Conservation (phyloP, 1,284 basidiomycete species). For the Chalciporus sp. region DNA sequence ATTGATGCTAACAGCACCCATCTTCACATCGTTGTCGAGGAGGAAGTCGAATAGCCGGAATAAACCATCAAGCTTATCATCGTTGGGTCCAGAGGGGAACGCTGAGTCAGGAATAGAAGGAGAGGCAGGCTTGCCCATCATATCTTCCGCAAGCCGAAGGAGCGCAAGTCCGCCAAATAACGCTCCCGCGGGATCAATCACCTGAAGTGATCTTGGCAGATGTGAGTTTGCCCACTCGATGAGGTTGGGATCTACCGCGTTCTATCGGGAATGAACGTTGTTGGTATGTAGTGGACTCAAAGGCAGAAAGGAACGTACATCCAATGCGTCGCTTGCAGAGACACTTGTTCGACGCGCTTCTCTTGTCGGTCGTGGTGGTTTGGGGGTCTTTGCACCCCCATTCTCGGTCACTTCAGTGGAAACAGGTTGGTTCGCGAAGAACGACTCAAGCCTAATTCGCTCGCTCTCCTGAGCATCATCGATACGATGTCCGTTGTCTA, state of each 20-base stretch:
- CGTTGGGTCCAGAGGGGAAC: conserved; percentile 66
- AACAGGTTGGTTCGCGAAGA: conserved; percentile 51
- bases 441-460: conserved; percentile 51
- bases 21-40: conserved; percentile 85
- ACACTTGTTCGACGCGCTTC: conserved; percentile 53
- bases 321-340: conserved; percentile 39
- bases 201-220: conserved; percentile 69
- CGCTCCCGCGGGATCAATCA: conserved; percentile 52
- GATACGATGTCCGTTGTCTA: conserved; percentile 35
- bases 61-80: conserved; percentile 86
- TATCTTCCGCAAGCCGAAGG: conserved; percentile 74
- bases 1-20: conserved; percentile 88
- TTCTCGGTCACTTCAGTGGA: conserved; percentile 24
- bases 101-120: conserved; percentile 78
- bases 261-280: neutral
- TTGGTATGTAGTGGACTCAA: neutral
- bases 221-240: conserved; percentile 87
- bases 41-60: conserved; percentile 89
- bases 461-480: conserved; percentile 42
- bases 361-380: conserved; percentile 63
- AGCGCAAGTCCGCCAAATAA: conserved; percentile 72
- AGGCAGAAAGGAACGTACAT: conserved; percentile 22
- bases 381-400: conserved; percentile 17
- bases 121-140: conserved; percentile 67
- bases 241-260: conserved; percentile 50